Conservation (phyloP, 257 asterid genomes). For the Lavandula angustifolia region DNA sequence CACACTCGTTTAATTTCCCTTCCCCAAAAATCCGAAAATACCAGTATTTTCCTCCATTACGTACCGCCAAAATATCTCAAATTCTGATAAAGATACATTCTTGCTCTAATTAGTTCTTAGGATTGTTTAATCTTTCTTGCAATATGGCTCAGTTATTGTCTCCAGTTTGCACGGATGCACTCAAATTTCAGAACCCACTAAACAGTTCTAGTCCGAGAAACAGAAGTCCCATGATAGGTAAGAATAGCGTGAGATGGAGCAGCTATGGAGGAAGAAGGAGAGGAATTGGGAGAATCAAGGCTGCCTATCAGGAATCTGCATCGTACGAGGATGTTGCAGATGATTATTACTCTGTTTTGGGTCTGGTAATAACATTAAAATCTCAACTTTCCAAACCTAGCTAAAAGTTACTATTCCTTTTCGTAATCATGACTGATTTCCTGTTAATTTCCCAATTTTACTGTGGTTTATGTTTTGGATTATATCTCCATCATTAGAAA, state of each 20-base stretch:
- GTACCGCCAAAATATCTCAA: constrained; percentile 31
- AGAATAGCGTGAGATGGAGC: constrained; percentile 49
- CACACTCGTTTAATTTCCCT: constrained; percentile 34
- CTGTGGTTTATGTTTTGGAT: neutral
- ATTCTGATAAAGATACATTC: neutral
- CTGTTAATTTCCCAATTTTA: neutral
- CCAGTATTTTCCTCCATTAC: constrained; percentile 2
- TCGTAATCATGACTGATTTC: constrained; percentile 9
- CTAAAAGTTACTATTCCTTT: constrained; percentile 2
- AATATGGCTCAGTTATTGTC: constrained; percentile 70
- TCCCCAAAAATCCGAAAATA: constrained; percentile 45
- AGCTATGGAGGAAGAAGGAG: constrained; percentile 47
- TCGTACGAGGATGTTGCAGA: constrained; percentile 60
- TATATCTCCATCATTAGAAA: neutral
- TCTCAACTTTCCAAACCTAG: neutral
- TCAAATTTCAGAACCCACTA: constrained; percentile 58
- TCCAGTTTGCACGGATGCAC: constrained; percentile 71
- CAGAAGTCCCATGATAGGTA: constrained; percentile 36
- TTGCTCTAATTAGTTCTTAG: constrained; percentile 2
- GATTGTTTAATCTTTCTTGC: constrained; percentile 26
- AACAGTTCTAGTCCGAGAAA: constrained; percentile 49
- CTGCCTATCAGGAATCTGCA: constrained; percentile 57
- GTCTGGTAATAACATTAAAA: constrained; percentile 56
- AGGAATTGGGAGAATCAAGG: constrained; percentile 55
- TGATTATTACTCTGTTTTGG: constrained; percentile 83